A percentile compares a stretch with the other conserved stretches of the same genome.
Evolutionary conservation across 768 basidiomycete genomes (phyloP).

Genomic region (Suillus cothurnatus): DNA sequence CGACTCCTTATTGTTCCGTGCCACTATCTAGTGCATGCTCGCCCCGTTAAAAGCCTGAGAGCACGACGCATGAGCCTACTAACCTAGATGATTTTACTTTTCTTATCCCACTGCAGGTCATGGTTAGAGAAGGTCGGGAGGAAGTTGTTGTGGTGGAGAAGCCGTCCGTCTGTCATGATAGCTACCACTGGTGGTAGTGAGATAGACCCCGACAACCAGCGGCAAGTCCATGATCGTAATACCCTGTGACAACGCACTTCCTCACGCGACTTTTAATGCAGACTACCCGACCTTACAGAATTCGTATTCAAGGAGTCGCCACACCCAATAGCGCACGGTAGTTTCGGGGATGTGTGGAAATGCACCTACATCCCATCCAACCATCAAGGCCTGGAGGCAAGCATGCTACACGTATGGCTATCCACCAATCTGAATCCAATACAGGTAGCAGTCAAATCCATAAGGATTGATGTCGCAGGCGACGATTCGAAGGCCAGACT

Average conservation of each 20-base stretch:
- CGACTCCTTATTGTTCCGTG: no score
- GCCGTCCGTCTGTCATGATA: not conserved
- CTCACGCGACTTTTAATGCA: not conserved
- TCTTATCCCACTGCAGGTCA: not conserved
- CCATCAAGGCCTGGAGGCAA: not conserved
- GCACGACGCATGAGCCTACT: not conserved
- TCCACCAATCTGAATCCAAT: not conserved
- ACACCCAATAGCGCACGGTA: constrained; percentile 7
- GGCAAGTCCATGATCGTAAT: not conserved
- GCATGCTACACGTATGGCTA: not conserved
- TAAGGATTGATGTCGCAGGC: constrained; percentile 4
- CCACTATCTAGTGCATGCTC: no score
- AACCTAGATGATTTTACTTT: not conserved
- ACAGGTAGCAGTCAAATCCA: constrained; percentile 14
- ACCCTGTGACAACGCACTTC: not conserved
- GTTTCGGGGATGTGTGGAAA: constrained; percentile 14
- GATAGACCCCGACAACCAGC: not conserved
- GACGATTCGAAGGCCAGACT: constrained; percentile 6
- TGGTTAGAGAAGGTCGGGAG: not conserved
- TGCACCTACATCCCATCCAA: not conserved
- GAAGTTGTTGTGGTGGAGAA: not conserved
- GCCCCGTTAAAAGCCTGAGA: not conserved
- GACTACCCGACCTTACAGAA: constrained; percentile 7
- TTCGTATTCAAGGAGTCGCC: not conserved
- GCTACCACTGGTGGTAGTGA: not conserved